Conservation (phyloP, 1,284 basidiomycete genomes). For the Cryptococcus sp. region DNA sequence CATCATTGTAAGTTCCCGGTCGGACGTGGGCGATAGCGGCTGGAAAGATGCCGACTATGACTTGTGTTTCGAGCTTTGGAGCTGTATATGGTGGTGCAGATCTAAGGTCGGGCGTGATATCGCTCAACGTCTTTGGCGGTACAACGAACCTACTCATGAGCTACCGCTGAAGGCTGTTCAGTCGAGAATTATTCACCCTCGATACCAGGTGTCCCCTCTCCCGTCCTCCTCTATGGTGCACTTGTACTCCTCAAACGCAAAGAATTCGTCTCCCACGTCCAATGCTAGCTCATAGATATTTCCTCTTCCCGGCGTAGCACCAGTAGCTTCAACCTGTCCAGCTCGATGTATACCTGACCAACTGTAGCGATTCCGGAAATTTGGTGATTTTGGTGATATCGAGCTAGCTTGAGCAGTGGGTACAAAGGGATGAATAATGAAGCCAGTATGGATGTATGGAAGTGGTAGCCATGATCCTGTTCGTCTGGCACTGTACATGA, state of each 20-base stretch:
- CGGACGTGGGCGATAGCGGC: conserved; percentile 84
- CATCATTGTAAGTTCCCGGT: conserved; percentile 82
- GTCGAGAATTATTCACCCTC: conserved; percentile 61
- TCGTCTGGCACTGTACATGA: neutral
- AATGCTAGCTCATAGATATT: conserved; percentile 47
- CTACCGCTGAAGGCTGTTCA: conserved; percentile 49
- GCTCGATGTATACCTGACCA: conserved; percentile 20
- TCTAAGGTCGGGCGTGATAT: conserved; percentile 14
- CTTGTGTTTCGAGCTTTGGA: conserved; percentile 57
- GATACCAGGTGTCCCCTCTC: conserved; percentile 76
- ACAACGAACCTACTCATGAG: conserved; percentile 13
- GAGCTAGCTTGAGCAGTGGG: conserved; percentile 23
- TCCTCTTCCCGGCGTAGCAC: conserved; percentile 14
- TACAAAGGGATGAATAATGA: conserved; percentile 38
- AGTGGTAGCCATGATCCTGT: conserved; percentile 40
- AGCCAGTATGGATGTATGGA: conserved; percentile 42
- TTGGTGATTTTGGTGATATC: conserved; percentile 5
- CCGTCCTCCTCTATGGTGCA: conserved; percentile 50
- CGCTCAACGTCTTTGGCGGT: conserved; percentile 45
- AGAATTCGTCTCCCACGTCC: conserved; percentile 85
- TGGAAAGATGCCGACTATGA: conserved; percentile 94
- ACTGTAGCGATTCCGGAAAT: conserved; percentile 23
- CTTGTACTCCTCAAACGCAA: conserved; percentile 85
- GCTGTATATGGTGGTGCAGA: conserved; percentile 20
- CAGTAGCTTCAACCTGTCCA: conserved; percentile 4